Conservation (phyloP, 2,329 filamentous ascomycete genomes). For the Alternaria hordeiaustralica region DNA sequence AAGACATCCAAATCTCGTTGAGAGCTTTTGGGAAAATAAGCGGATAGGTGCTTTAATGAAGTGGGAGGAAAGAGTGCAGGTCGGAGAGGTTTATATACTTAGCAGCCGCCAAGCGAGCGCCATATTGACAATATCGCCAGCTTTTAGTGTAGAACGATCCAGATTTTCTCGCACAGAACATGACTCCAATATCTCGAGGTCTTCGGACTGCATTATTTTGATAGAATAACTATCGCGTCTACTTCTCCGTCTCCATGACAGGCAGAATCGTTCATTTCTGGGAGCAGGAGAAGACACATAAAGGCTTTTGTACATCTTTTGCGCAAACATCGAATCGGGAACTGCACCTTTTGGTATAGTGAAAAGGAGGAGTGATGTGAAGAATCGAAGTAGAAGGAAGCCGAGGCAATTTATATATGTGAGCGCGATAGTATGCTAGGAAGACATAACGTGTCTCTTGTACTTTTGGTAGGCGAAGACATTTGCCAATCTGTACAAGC, state of each 20-base stretch:
- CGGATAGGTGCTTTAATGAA: not conserved
- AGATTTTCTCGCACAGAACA: too few relatives aligned
- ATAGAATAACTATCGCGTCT: not conserved
- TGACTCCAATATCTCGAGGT: too few relatives aligned
- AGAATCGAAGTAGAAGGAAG: not conserved
- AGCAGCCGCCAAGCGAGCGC: not conserved
- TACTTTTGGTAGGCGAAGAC: not conserved
- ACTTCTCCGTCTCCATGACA: not conserved
- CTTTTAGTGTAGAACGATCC: too few relatives aligned
- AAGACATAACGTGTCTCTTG: too few relatives aligned
- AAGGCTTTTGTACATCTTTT: not conserved
- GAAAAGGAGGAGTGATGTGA: not conserved
- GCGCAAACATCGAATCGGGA: not conserved
- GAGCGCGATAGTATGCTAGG: not conserved
- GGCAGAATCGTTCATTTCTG: too few relatives aligned
- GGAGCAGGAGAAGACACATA: not conserved
- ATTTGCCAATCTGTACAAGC: not conserved
- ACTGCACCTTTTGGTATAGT: not conserved
- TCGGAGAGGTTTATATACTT: not conserved
- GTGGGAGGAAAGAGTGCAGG: not conserved
- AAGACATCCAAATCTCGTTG: too few relatives aligned
- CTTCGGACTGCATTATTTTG: not conserved
- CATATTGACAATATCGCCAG: too few relatives aligned
- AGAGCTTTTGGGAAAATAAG: not conserved
- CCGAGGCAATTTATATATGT: not conserved